A percentile compares a stretch with the other conserved stretches of the same genome.
Conservation (phyloP, 2,329 filamentous ascomycete species). For the Botrytis sinoallii region DNA sequence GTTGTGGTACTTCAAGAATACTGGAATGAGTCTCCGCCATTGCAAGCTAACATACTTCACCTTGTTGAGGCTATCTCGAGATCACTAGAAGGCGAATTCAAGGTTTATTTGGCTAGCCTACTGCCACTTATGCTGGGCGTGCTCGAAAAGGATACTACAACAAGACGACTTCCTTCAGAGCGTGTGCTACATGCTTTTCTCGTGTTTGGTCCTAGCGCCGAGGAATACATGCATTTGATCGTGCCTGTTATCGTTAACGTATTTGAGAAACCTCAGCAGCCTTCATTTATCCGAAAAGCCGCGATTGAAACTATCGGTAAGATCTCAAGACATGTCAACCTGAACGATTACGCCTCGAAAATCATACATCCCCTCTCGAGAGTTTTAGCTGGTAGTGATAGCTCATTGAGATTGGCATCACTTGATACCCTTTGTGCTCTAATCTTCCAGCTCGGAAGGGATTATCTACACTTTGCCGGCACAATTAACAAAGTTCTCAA, state of each 20-base stretch:
- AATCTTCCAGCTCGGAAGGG: conserved; percentile 92
- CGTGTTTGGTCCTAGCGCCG: conserved; percentile 90
- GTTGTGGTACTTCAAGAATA: conserved; percentile 84
- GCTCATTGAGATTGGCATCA: conserved; percentile 72
- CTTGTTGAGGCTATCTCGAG: conserved; percentile 91
- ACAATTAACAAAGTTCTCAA: conserved; percentile 87
- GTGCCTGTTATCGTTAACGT: conserved; percentile 92
- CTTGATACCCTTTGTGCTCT: conserved; percentile 92
- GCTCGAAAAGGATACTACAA: conserved; percentile 77
- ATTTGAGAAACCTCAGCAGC: conserved; percentile 85
- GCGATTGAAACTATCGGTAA: conserved; percentile 95
- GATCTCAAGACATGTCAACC: conserved; percentile 91
- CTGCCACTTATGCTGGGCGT: conserved; percentile 93
- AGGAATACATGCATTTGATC: conserved; percentile 99
- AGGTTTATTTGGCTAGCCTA: conserved; percentile 85
- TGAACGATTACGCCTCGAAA: conserved; percentile 93
- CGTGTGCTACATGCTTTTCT: conserved; percentile 92
- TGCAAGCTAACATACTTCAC: conserved; percentile 88
- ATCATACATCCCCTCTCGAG: conserved; percentile 92
- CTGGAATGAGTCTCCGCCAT: conserved; percentile 75
- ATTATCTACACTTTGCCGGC: conserved; percentile 91
- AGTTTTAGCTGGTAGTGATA: conserved; percentile 71
- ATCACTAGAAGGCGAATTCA: conserved; percentile 95
- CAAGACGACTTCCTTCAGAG: conserved; percentile 78
- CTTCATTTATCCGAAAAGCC: conserved; percentile 73